Evolutionary conservation across 140 eudicot genomes (phyloP), one percentile per base, ranked within the genome.

Genomic region (Flaveria floridana): DNA sequence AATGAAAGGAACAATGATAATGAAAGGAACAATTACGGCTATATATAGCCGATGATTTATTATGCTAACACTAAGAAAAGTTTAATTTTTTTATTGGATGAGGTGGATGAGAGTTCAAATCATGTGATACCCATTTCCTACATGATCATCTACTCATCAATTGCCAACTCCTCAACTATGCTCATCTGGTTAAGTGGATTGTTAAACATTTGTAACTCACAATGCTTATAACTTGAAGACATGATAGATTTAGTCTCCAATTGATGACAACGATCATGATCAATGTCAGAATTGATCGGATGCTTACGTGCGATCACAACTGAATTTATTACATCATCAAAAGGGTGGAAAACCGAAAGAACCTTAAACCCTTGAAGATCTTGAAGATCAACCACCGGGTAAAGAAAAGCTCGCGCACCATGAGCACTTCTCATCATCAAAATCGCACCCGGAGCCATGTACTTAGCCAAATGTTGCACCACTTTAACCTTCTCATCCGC

Each of bases 371-470:
- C 97, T 51, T 59, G 78, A 9, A 92, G 82, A 75, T 92, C 84
- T 71, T 82, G 63, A 6, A 86, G 85, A 13, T 89, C 92, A 55
- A 92, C 85, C 63, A 92, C 95, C 0, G 97, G 97, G 34, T 92
- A 92, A 18, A 92, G 84, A 72, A 92, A 92, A 47, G 91, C 95
- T 7, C 95, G 84, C 0, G 97, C 97, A 3, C 95, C 97, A 71
- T 89, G 96, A 16, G 95, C 97, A 76, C 97, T 92, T 86, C 97
- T 81, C 39, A 89, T 34, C 91, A 92, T 82, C 82, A 92, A 48
- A 3, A 81, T 48, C 6, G 96, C 85, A n/a, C 88, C 89, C 0
- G 90, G 92, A 41, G 83, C 81, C 97, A 92, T 89, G 77, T 87
- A 68, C 80, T 74, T 81, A 1, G 81, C 95, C 84, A 92, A 64